Conservation (phyloP, 1,139 yeast genomes). For the Hyphopichia buzzinii region DNA sequence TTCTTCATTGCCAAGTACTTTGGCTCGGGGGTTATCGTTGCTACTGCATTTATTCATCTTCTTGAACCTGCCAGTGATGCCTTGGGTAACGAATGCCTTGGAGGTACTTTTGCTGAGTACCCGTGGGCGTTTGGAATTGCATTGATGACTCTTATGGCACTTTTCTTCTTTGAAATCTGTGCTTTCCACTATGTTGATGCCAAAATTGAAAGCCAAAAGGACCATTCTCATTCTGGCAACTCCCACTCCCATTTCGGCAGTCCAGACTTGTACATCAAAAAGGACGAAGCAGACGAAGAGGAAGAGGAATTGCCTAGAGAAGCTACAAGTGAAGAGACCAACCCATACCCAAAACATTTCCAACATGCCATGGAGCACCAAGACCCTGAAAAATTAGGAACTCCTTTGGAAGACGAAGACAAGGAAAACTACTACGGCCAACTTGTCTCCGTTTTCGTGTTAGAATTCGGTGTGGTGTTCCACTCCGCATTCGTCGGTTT, state of each 20-base stretch:
- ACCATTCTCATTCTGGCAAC: constrained; percentile 19
- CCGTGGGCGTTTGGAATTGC: constrained; percentile 69
- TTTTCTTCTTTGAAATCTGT: constrained; percentile 56
- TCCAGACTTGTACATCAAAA: constrained; percentile 26
- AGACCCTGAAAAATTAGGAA: constrained; percentile 48
- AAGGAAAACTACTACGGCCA: constrained; percentile 48
- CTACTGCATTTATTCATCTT: constrained; percentile 85
- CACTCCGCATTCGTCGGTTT: constrained; percentile 81
- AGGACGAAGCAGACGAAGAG: constrained; percentile 17
- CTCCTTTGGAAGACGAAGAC: constrained; percentile 33
- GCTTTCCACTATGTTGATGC: constrained; percentile 51
- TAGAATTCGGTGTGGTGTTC: constrained; percentile 79
- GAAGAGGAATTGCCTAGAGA: constrained; percentile 13
- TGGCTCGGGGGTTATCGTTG: constrained; percentile 90
- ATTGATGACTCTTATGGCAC: constrained; percentile 47
- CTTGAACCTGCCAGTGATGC: constrained; percentile 73
- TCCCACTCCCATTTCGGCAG: constrained; percentile 55
- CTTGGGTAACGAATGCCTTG: constrained; percentile 51
- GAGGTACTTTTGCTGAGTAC: constrained; percentile 51
- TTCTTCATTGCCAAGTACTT: constrained; percentile 76
- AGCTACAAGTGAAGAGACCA: constrained; percentile 18
- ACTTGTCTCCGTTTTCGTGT: constrained; percentile 49
- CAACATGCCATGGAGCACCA: constrained; percentile 52
- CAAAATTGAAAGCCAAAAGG: constrained; percentile 22
- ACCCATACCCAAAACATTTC: constrained; percentile 43